Percentiles rank a stretch among this genome's conserved stretches.
Evolutionary conservation across 768 basidiomycete genomes (phyloP).

Genomic region (Kwoniella sp.): DNA sequence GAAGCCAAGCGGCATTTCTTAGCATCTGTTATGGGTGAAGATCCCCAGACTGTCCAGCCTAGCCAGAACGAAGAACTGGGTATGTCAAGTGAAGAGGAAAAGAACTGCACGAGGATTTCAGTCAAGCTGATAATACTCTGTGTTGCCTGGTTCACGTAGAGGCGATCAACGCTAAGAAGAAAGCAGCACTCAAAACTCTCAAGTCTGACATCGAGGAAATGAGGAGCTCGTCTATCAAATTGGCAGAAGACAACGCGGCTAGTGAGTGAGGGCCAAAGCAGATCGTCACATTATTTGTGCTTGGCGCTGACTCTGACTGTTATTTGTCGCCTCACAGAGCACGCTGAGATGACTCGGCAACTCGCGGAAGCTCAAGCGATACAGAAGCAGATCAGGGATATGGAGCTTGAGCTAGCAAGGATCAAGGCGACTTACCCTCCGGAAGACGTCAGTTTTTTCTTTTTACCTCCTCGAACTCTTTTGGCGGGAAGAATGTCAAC

Average conservation of each 20-base stretch:
- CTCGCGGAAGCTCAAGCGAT: slow-evolving; percentile 41
- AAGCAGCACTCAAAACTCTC: slow-evolving; percentile 66
- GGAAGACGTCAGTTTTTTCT: slow-evolving; percentile 56
- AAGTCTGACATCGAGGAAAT: slow-evolving; percentile 68
- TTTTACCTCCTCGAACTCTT: no score
- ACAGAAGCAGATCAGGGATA: slow-evolving; percentile 69
- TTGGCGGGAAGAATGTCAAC: no score
- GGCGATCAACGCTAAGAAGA: slow-evolving; percentile 69
- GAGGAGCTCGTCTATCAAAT: slow-evolving; percentile 62
- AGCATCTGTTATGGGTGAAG: slow-evolving; percentile 79
- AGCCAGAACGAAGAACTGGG: slow-evolving; percentile 71
- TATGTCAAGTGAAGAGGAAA: slow-evolving; percentile 29
- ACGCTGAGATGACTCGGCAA: slow-evolving; percentile 28
- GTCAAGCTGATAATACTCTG: no score
- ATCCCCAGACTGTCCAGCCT: slow-evolving; percentile 75
- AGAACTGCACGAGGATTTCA: no score
- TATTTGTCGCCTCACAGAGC: no score
- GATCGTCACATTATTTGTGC: no score
- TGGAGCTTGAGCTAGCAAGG: slow-evolving; percentile 74
- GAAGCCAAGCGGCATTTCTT: slow-evolving; percentile 88
- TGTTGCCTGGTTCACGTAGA: no score
- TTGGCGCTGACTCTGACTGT: no score
- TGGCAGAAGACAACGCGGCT: slow-evolving; percentile 61
- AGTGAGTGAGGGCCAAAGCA: slow-evolving; percentile 42
- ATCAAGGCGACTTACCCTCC: slow-evolving; percentile 76